Conservation (phyloP, 2,329 filamentous ascomycete species). For the Aureobasidium zeae region DNA sequence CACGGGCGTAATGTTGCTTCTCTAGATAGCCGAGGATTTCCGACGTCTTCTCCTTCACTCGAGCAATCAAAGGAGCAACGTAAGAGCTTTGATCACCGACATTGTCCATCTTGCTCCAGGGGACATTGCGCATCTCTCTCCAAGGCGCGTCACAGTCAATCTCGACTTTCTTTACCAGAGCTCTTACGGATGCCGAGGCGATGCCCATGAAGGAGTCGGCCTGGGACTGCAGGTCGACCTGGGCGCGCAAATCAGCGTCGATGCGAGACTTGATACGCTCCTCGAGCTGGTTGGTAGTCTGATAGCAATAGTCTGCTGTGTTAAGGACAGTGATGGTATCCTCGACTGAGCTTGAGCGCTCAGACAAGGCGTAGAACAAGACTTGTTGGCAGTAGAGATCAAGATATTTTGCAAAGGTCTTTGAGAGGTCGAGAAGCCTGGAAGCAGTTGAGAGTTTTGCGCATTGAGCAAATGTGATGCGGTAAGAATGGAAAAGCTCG, state of each 20-base stretch:
- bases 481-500: slow-evolving; percentile 95
- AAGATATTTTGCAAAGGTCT: slow-evolving; percentile 80
- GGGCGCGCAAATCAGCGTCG: slow-evolving; percentile 63
- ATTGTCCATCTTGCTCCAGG: slow-evolving; percentile 87
- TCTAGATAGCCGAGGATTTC: slow-evolving; percentile 70
- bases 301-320: slow-evolving; percentile 95
- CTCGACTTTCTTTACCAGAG: slow-evolving; percentile 77
- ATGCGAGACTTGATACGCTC: slow-evolving; percentile 90
- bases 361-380: slow-evolving; percentile 60
- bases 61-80: slow-evolving; percentile 68
- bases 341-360: slow-evolving; percentile 56
- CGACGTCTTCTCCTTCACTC: slow-evolving; percentile 59
- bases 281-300: slow-evolving; percentile 84
- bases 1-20: slow-evolving; percentile 88
- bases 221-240: slow-evolving; percentile 83
- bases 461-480: slow-evolving; percentile 84
- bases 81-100: slow-evolving; percentile 93
- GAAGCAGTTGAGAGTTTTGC: slow-evolving; percentile 91
- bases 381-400: slow-evolving; percentile 95
- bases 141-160: slow-evolving; percentile 74
- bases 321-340: slow-evolving; percentile 83
- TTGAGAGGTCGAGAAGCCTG: slow-evolving; percentile 73
- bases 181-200: slow-evolving; percentile 74
- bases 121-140: slow-evolving; percentile 94
- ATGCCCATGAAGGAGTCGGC: slow-evolving; percentile 94